phyloP scores from a whole-genome alignment of 345 rosid genomes.

The Arabidopsis suecica region DNA sequence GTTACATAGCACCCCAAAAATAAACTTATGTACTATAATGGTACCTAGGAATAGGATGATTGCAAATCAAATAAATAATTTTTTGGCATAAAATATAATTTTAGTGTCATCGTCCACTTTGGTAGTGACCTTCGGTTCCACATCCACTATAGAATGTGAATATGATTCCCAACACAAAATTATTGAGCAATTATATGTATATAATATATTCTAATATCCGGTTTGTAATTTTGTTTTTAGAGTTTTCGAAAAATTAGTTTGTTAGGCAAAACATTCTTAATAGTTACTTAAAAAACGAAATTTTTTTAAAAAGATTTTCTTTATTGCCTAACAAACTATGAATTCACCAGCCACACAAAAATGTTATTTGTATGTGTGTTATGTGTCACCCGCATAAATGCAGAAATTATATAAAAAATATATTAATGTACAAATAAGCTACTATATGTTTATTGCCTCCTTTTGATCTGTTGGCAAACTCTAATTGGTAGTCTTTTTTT shows the following conservation, averaged over 20 bases:
- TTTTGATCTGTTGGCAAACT: background rate
- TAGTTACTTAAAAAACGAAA: no score
- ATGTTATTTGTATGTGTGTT: background rate
- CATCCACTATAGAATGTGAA: constrained; percentile 6
- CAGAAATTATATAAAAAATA: background rate
- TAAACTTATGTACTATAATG: background rate
- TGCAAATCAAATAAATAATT: constrained; percentile 16
- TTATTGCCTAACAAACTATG: background rate
- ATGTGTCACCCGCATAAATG: background rate
- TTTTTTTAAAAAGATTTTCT: no score
- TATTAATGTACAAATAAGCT: background rate
- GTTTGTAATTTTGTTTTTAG: background rate
- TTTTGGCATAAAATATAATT: constrained; percentile 10
- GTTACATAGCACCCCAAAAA: background rate
- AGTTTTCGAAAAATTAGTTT: background rate
- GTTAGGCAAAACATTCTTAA: background rate
- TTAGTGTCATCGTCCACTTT: constrained; percentile 16
- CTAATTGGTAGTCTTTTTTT: no score
- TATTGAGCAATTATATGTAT: constrained; percentile 13
- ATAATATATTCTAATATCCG: background rate
- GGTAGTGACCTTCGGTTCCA: constrained; percentile 23
- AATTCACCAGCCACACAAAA: background rate
- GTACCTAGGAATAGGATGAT: background rate
- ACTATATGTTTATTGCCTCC: background rate
- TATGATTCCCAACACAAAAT: constrained; percentile 29